Percentiles rank a stretch among this genome's conserved stretches.
These are phyloP conservation scores for Brassica nigra DNA, from an alignment of 345 rosid species.

Conservation along the genomic window DNA sequence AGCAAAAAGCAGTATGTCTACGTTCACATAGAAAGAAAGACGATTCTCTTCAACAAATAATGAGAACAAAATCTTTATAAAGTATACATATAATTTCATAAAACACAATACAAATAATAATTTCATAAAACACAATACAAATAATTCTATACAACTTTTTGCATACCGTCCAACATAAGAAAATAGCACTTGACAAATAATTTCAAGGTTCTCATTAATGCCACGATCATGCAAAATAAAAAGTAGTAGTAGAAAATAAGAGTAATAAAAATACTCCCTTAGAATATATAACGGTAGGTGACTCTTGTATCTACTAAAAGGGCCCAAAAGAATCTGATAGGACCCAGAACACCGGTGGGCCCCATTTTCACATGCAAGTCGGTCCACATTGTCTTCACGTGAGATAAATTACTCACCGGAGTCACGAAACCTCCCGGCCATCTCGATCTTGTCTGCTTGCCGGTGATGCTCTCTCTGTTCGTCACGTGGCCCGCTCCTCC, in stretches of 20 bases:
- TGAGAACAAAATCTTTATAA: background rate
- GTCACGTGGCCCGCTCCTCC: slow-evolving; percentile 36
- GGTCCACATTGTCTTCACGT: slow-evolving; percentile 21
- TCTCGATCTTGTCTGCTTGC: slow-evolving; percentile 36
- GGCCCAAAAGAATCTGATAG: slow-evolving; percentile 32
- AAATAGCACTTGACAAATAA: background rate
- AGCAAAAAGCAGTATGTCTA: slow-evolving; percentile 3
- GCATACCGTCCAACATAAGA: slow-evolving; percentile 10
- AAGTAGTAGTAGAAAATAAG: slow-evolving; percentile 17
- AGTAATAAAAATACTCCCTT: background rate
- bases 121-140: slow-evolving; percentile 13
- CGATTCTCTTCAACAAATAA: slow-evolving; percentile 24
- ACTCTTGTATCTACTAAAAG: slow-evolving; percentile 35
- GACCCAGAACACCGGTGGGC: background rate
- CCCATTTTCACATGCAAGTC: slow-evolving; percentile 3
- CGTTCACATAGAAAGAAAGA: slow-evolving; percentile 15
- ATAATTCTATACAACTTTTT: slow-evolving; percentile 1
- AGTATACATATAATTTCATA: background rate
- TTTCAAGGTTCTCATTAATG: slow-evolving; percentile 8
- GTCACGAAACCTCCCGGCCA: slow-evolving; percentile 37
- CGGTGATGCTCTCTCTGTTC: slow-evolving; percentile 22
- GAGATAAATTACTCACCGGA: slow-evolving; percentile 30
- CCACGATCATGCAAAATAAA: slow-evolving; percentile 35
- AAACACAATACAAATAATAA: slow-evolving; percentile 9
- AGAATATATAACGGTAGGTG: slow-evolving; percentile 20